Evolutionary conservation across 495 filamentous ascomycete genomes (phyloP).

Genomic region (Hypoxylon lienhwacheense): DNA sequence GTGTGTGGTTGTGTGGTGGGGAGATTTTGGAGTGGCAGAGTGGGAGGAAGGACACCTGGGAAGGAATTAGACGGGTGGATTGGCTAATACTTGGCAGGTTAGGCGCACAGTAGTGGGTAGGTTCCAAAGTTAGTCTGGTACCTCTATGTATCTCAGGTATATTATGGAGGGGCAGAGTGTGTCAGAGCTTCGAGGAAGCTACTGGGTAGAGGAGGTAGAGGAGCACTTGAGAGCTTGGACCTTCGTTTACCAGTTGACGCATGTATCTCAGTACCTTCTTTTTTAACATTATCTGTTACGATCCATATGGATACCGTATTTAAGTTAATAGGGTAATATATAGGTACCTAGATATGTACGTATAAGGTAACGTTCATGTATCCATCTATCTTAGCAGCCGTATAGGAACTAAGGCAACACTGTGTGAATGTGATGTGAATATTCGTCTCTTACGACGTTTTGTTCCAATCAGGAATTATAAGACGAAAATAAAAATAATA

Average conservation of each 20-base stretch:
- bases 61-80: constrained; percentile 34
- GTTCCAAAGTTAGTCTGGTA: constrained; percentile 19
- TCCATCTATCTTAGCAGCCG: too few relatives aligned
- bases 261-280: constrained; percentile 5
- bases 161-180: constrained; percentile 25
- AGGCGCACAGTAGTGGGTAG: constrained; percentile 28
- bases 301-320: neutral
- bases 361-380: too few relatives aligned
- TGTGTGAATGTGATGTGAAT: constrained; percentile 12
- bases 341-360: neutral
- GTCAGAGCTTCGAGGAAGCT: constrained; percentile 21
- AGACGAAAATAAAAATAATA: neutral
- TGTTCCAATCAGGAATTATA: neutral
- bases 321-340: too few relatives aligned
- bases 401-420: too few relatives aligned
- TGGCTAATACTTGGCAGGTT: constrained; percentile 30
- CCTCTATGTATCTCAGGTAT: constrained; percentile 18
- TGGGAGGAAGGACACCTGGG: constrained; percentile 13
- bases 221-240: constrained; percentile 19
- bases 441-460: neutral
- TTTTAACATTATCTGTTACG: neutral
- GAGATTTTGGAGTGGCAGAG: constrained; percentile 28
- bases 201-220: neutral
- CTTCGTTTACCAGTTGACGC: constrained; percentile 27
- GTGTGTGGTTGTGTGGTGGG: constrained; percentile 30